Base-by-base conservation (phyloP, 371 early-diverging fungal genomes). In the Syncephalastrum sp. region DNA sequence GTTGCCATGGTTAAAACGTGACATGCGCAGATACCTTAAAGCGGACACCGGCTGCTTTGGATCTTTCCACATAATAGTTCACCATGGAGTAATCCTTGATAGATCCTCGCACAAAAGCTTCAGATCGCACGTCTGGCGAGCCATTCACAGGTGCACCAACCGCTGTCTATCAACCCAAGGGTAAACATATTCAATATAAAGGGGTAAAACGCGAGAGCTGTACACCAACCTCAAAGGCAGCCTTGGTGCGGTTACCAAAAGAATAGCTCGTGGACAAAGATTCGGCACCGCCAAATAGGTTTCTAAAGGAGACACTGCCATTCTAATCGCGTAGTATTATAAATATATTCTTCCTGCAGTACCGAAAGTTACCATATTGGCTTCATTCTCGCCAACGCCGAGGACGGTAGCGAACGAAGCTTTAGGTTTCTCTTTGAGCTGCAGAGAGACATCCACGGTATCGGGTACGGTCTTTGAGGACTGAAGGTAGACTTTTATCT, bases 241-340 rank as follows among this genome's bases (percentile, higher is more conserved):
- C 81, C 48, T 79, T 85, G 14, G 88, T 89, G 54, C 82, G 81
- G 47, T 79, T 87, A 45, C 88, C 88, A 52, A 91, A 84, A 33
- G 85, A 66, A 44, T 84, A 84, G 62, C 75, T 87, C 5, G 81
- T 77, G 55, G 72, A 79, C 5, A 87, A 57, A 15, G 81, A 74
- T 69, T 95, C 95, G n/a, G 87, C 95, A 45, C 85, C 88, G 29
- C 95, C 95, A 65, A 91, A 88, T 13, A 88, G 67, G 59, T 95
- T 94, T 59, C 89, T 77, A 29, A 87, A 56, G 19, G 73, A 75
- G 56, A 85, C 59, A 12, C 85, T 74, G 60, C 71, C 89, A 65
- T 69, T 77, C 84, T 83, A 69, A 33, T 12, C 5, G 7, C 8
- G 2, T 10, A 33, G 12, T 33, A 0, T 33, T 5, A 10, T 10